Conservation (phyloP, 2,329 filamentous ascomycete genomes). For the Neofusicoccum kwambonambiense region DNA sequence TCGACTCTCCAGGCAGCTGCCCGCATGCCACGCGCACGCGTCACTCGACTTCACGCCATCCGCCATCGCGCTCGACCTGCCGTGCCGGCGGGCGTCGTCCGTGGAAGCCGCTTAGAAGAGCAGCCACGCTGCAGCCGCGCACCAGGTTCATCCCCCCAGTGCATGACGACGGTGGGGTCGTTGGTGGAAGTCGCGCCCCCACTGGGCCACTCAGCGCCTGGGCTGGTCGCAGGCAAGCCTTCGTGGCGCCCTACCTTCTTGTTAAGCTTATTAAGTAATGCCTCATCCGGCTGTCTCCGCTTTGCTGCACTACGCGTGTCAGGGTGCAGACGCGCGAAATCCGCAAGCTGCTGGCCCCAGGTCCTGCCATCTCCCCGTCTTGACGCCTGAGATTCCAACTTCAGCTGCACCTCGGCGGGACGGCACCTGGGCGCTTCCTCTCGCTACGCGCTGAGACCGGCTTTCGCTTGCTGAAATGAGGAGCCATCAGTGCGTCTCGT, state of each 20-base stretch:
- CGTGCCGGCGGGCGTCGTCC: no score
- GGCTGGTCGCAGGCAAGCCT: neutral
- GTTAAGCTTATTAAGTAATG: slow-evolving; percentile 12
- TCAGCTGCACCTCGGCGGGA: neutral
- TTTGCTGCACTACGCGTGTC: slow-evolving; percentile 1
- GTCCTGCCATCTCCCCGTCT: neutral
- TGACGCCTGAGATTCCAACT: neutral
- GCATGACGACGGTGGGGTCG: neutral
- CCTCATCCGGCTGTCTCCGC: neutral
- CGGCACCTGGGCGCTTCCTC: neutral
- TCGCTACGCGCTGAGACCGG: no score
- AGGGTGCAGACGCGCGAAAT: neutral
- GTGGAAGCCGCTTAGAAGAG: no score
- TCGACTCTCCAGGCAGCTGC: no score
- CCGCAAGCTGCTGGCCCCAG: neutral
- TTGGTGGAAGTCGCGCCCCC: neutral
- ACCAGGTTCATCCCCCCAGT: neutral
- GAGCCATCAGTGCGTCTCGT: neutral
- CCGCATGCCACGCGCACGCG: neutral
- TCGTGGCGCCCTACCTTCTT: slow-evolving; percentile 7
- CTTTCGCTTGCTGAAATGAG: slow-evolving; percentile 1
- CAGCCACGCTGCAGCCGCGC: neutral
- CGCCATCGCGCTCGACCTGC: no score
- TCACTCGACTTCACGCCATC: neutral
- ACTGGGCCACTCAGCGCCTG: neutral